Evolutionary conservation across 129 eudicot genomes (phyloP), one percentile per base, ranked within the genome.

Genomic region (Flaveria bidentis): DNA sequence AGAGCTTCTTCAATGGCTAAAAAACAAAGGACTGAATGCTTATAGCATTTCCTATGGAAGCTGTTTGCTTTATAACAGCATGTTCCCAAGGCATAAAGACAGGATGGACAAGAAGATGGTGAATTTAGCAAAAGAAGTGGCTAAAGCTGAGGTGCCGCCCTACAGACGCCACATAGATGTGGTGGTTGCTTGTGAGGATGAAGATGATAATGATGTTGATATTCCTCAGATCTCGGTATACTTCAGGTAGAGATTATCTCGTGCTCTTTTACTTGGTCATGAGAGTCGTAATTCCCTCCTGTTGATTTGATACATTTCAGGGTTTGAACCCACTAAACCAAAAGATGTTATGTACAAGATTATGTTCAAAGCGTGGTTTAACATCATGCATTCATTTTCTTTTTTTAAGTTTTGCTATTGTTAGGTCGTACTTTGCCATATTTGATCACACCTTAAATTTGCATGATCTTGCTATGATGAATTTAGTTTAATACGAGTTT

Each of bases 141-240:
- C 89, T 13, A 90, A 86, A 58, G 90, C 83, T 0, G 97, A 93
- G 26, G 68, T 90, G 51, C 98, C 96, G 41, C 60, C 90, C 0
- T 81, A 86, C 61, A 78, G 98, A 69, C 63, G 77, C 25, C 96
- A 93, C 67, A 85, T 93, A 50, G 98, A 93, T 83, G 85, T 93
- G 23, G 95, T 90, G 10, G 98, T 88, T 75, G 96, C 92, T 42
- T 93, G 98, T 68, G 98, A 93, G 91, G 98, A 93, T 25, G 98
- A 90, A 11, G 95, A 88, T 36, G 98, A 82, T 67, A 84, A 88
- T 47, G 98, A 90, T 66, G 68, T 93, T 12, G 98, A 93, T 79
- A 88, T 93, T 73, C 98, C 98, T 23, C 95, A 81, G 77, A 45
- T 93, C 30, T 93, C 98, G 7, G 70, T 93, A 28, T 93, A 86